Percentiles rank a stretch among this genome's conserved stretches.
phyloP scores from a whole-genome alignment of 2,329 filamentous ascomycete genomes.

The Mariannaea elegans region DNA sequence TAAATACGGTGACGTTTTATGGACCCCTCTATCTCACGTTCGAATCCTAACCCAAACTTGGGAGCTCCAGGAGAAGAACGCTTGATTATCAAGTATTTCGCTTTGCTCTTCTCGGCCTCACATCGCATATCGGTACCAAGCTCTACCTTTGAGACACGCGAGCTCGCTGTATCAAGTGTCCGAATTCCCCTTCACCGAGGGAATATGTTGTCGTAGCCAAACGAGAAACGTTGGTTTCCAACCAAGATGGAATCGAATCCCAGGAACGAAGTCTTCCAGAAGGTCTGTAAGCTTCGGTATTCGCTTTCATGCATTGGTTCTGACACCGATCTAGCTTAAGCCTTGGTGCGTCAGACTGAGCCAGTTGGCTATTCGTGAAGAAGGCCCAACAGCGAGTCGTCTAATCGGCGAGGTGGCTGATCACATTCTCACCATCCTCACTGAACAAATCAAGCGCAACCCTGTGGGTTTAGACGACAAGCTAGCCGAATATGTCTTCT shows the following conservation, averaged over 20 bases:
- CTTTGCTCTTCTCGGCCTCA: not conserved
- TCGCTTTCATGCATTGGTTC: not conserved
- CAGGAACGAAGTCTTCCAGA: slow-evolving; percentile 45
- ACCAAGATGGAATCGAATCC: slow-evolving; percentile 38
- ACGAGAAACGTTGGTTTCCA: slow-evolving; percentile 30
- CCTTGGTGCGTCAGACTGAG: slow-evolving; percentile 69
- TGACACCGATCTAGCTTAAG: slow-evolving; percentile 60
- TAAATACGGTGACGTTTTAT: not conserved
- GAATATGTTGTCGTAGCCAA: slow-evolving; percentile 34
- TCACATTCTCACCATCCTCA: slow-evolving; percentile 57
- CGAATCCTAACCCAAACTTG: slow-evolving; percentile 3
- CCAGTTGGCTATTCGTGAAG: slow-evolving; percentile 62
- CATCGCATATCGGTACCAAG: not conserved
- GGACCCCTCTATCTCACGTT: not conserved
- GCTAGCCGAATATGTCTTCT: slow-evolving; percentile 93
- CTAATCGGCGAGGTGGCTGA: slow-evolving; percentile 56
- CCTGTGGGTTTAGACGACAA: slow-evolving; percentile 74
- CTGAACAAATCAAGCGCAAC: slow-evolving; percentile 54
- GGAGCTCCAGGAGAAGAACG: slow-evolving; percentile 1
- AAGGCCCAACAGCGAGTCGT: slow-evolving; percentile 51
- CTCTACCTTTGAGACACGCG: not conserved
- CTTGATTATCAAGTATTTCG: not conserved
- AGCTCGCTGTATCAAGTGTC: not conserved
- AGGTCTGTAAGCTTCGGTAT: slow-evolving; percentile 23
- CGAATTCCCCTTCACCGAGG: slow-evolving; percentile 2